These are phyloP conservation scores for Aechmea fasciata DNA, from an alignment of 176 grass and related monocot species.

Conservation along the genomic window DNA sequence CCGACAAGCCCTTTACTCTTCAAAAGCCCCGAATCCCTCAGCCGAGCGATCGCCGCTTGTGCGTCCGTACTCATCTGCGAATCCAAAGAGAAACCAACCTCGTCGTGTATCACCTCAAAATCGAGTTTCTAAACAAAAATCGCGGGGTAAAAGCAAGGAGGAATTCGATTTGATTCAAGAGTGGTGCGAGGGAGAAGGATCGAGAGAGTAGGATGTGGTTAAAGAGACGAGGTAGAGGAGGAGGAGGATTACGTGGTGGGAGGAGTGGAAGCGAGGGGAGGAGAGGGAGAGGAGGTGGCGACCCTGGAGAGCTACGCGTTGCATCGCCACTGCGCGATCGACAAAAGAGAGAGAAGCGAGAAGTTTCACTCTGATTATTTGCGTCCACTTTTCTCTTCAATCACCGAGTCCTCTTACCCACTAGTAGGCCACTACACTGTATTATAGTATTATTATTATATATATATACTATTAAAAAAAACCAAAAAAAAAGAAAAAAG, in stretches of 20 bases:
- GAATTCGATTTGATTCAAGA: neutral
- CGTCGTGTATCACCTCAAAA: neutral
- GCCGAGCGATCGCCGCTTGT: constrained; percentile 42
- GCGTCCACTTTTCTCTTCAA: too few relatives aligned
- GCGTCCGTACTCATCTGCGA: constrained; percentile 48
- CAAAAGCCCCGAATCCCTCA: constrained; percentile 61
- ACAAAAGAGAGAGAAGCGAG: too few relatives aligned
- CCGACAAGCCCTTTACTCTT: constrained; percentile 71
- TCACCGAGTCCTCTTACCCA: too few relatives aligned
- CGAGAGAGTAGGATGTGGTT: neutral
- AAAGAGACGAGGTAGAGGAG: neutral
- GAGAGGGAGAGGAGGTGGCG: constrained; percentile 38
- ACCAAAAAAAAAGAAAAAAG: too few relatives aligned
- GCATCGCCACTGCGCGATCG: constrained; percentile 31
- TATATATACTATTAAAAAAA: too few relatives aligned
- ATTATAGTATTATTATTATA: too few relatives aligned
- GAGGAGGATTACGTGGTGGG: constrained; percentile 31
- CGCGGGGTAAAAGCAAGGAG: neutral
- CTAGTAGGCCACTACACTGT: too few relatives aligned
- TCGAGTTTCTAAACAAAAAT: neutral
- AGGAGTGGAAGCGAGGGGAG: constrained; percentile 3
- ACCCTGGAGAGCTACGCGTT: constrained; percentile 40
- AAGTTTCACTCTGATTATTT: too few relatives aligned
- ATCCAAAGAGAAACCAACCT: neutral
- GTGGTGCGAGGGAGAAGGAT: constrained; percentile 1